Evolutionary conservation across 2,329 filamentous ascomycete genomes (phyloP), one percentile per base, ranked within the genome.

Genomic region (Hymenoscyphus scutula): DNA sequence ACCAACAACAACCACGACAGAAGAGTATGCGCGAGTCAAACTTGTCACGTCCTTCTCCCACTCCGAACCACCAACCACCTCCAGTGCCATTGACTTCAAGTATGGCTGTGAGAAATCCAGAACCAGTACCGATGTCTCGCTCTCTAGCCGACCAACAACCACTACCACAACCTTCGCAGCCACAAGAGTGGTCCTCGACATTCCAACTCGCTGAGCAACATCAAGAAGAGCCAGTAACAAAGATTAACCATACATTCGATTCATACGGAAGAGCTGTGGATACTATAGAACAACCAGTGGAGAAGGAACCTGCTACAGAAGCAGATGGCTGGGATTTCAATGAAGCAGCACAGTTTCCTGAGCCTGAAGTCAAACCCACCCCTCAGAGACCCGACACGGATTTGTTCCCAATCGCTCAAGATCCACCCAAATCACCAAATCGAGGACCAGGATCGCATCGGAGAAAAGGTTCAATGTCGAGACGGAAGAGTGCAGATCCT

Each of bases 311-410:
- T 1, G 71, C 75, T 7, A 77, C 81, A 3, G 87, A 90, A 63
- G 73, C 82, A 0, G 93, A 97, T 71, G 91, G 85, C 8, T 99
- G 95, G 95, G 93, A 96, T 72, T 99, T 99, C 69, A 91, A 94
- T 60, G 92, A 97, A 63, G 82, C 86, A 8, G 80, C 82, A n/a
- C 71, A 78, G 38, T 85, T 87, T 59, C 77, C 84, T 0, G 89
- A 90, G 48, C 77, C 84, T 13, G 74, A 78, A 32, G 69, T 74
- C 5, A 80, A 83, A 54, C 76, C 73, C 81, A 58, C 81, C 82
- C 60, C 81, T 11, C 88, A 75, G 77, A 87, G 93, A 65, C 92
- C 92, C 1, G 94, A 97, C 72, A 95, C 89, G 0, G 94, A 97
- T 75, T 83, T 85, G 4, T 98, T 98, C 66, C 93, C 94, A 0